Conservation (phyloP, 768 basidiomycete genomes). For the Kwoniella dejecticola region DNA sequence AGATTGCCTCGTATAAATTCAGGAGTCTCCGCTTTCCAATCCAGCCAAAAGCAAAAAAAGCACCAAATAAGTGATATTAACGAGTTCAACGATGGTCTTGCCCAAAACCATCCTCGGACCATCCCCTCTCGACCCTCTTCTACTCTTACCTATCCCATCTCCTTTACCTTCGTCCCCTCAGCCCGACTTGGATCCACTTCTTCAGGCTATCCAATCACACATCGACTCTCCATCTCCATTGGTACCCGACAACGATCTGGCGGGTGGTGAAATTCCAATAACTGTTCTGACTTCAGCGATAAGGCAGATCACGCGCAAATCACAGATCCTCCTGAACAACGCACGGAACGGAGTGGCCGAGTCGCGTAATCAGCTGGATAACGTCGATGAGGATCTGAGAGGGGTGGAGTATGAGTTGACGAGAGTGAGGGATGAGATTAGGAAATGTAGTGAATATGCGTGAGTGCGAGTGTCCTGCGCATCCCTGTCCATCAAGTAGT, state of each 20-base stretch:
- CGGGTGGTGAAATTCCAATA: conserved; percentile 8
- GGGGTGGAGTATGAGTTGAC: conserved; percentile 41
- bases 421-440: conserved; percentile 44
- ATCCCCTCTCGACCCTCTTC: conserved; percentile 39
- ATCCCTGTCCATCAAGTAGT: no score
- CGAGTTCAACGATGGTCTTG: conserved; percentile 29
- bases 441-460: conserved; percentile 44
- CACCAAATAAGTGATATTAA: not conserved
- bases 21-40: not conserved
- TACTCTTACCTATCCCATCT: conserved; percentile 39
- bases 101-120: conserved; percentile 29
- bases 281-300: conserved; percentile 33
- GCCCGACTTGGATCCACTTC: conserved; percentile 26
- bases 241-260: no score
- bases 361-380: conserved; percentile 36
- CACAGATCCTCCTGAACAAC: conserved; percentile 44
- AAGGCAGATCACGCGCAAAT: conserved; percentile 31
- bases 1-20: no score
- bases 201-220: conserved; percentile 19
- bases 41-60: no score
- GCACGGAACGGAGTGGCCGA: conserved; percentile 30
- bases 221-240: conserved; percentile 6
- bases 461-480: no score
- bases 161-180: conserved; percentile 30
- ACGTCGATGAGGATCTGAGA: conserved; percentile 33